Base-by-base conservation (phyloP, 345 rosid species). In the Linum tenue region DNA sequence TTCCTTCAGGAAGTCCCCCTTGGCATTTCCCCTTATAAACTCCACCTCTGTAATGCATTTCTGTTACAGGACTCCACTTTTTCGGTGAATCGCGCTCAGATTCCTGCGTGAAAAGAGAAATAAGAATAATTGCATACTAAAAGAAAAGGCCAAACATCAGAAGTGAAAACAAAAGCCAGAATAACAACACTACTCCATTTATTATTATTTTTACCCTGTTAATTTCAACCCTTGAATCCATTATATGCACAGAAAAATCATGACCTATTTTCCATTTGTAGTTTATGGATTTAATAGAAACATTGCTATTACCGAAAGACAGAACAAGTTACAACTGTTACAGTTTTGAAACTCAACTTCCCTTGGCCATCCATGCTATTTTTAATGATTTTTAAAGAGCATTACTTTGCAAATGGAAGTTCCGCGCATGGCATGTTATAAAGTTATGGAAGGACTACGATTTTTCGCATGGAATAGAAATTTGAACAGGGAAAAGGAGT, bases 1-100 rank as follows among this genome's bases (percentile, higher is more conserved):
- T 94, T 77, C 97, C 99, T 80, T 94, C 97, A 42, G 99, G 99
- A 76, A 94, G 97, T 72, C 99, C 99, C 59, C 97, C 97, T 77
- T 86, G 99, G 79, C 95, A 90, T 56, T 91, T 72, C 36, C 96
- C 98, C 75, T 64, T 79, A 76, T 86, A 94, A 43, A 81, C 50
- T 59, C 97, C 97, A 72, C 97, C 97, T 78, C 95, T 90, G 78
- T 90, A 94, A 74, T 81, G 86, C 86, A 94, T 88, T 84, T 94
- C 90, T 64, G 76, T 77, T 59, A 76, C 60, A 69, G 90, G 99
- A 72, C 75, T 88, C 97, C 99, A 90, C 71, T 79, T 90, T 69
- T 83, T 86, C 60, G 89, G 90, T 59, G 89, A 84, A 76, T 85
- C 87, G 60, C 96, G 73, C 68, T 94, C 99, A 64, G 92, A 80